Evolutionary conservation across 164 flowering plant genomes (phyloP), one percentile per base, ranked within the genome.

Genomic region (Chimonanthus praecox): DNA sequence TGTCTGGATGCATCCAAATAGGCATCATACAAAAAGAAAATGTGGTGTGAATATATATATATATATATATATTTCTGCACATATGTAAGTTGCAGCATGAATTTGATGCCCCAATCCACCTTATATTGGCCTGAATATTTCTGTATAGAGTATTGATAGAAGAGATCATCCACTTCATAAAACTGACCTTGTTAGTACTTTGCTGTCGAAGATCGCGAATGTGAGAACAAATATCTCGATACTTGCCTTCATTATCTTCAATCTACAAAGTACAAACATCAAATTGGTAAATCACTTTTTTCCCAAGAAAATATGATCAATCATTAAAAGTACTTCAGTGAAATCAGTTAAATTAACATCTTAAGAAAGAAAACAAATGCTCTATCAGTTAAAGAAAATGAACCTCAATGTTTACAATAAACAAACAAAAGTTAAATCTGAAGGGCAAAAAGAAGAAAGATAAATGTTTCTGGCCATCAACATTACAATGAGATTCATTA

Each of bases 171-270:
- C 13, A n/a, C n/a, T 70, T 46, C 58, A 47, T 47, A 58, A 16
- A 62, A 21, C 76, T 58, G 8, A 94, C 99, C 99, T 91, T 91
- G 85, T 92, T 89, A 21, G 80, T 82, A 79, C 82, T 85, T 73
- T 85, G 81, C 50, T 68, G 86, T 64, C 74, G 83, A 63, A 91
- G 87, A 64, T 87, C 88, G 51, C 80, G 83, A 33, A 94, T 84
- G 46, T 72, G 64, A 69, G 71, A 47, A 48, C 58, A 44, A 45
- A 81, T 75, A 33, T 87, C 91, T 33, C 77, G 80, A 51, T 73
- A 71, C 82, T 81, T 88, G 50, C 60, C 84, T 62, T 82, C 90
- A 70, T 62, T 69, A 44, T 76, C 84, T 63, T 85, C 87, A 67
- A 92, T 80, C 99, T 94, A 78, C 7, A 33, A 33, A 1, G 33